Evolutionary conservation across 2,329 filamentous ascomycete species (phyloP), one percentile per base, ranked within the genome.

Genomic region (Colletotrichum liriopes): DNA sequence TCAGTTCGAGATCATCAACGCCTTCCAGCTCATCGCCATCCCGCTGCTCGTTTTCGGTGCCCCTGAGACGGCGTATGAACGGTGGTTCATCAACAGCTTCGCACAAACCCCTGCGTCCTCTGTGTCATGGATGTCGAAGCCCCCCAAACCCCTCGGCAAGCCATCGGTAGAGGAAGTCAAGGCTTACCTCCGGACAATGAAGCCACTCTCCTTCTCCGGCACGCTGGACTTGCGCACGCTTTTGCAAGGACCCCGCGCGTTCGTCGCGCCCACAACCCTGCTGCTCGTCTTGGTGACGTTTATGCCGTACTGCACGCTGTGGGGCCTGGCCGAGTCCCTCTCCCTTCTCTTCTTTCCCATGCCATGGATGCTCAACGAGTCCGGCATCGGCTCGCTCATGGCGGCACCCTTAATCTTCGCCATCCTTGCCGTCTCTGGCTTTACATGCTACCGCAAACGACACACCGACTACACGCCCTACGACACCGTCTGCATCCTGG

Each of bases 51-150:
- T 84, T 26, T 76, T 90, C 2, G 84, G 82, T 5, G 83, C 82
- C 0, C 87, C 88, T 1, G 89, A 91, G 78, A 89, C 88, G 0
- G 79, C 82, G 2, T 90, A 86, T 75, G 82, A 87, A 71, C 84
- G 87, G 9, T 77, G 82, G 16, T 79, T 73, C 61, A 78, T 64
- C 52, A 29, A 61, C 43, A 63, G 62, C 41, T 47, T 67, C 20
- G 55, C 60, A 9, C 55, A 61, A 7, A 65, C 74, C n/a, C 77
- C 43, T 70, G 75, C n/a, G 72, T 67, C 43, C 69, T 73, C 51
- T 71, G 74, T 65, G 5, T 39, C 54, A 29, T 68, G 65, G 71
- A 43, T 39, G 1, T 52, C 66, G 26, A 60, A 41, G 35, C 51
- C 54, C 0, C 67, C 69, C 12, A 63, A 67, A n/a, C 75, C 9